phyloP scores from a whole-genome alignment of 495 filamentous ascomycete genomes.

The Hamigera avellanea region DNA sequence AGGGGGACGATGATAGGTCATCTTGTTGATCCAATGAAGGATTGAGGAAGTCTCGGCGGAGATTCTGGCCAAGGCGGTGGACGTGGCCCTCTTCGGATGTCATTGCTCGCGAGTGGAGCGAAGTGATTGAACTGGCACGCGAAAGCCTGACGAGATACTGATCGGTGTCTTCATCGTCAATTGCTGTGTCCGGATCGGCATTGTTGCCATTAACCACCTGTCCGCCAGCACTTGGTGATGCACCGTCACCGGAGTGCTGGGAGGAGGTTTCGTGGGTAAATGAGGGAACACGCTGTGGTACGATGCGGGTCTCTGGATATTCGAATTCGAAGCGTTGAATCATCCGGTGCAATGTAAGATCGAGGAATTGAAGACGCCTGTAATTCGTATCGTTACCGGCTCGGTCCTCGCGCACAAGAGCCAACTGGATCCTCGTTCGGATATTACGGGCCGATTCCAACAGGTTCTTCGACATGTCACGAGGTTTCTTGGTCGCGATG shows the following conservation, averaged over 20 bases:
- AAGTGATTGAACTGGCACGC: slow-evolving; percentile 67
- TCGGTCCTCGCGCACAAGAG: slow-evolving; percentile 64
- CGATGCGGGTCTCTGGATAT: slow-evolving; percentile 75
- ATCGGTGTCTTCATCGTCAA: slow-evolving; percentile 37
- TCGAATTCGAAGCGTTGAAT: slow-evolving; percentile 93
- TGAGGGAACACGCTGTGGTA: slow-evolving; percentile 13
- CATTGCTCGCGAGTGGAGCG: slow-evolving; percentile 64
- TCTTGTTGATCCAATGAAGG: slow-evolving; percentile 26
- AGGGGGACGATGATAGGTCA: slow-evolving; percentile 22
- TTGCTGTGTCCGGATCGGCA: slow-evolving; percentile 25
- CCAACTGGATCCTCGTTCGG: slow-evolving; percentile 68
- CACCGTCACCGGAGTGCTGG: slow-evolving; percentile 28
- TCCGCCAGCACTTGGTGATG: slow-evolving; percentile 20
- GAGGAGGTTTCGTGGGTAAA: slow-evolving; percentile 21
- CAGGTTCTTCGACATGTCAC: slow-evolving; percentile 85
- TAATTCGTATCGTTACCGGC: slow-evolving; percentile 59
- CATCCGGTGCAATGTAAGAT: slow-evolving; percentile 77
- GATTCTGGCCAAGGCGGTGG: slow-evolving; percentile 70
- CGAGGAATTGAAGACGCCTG: slow-evolving; percentile 75
- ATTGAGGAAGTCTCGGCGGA: slow-evolving; percentile 58
- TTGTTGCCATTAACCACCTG: slow-evolving; percentile 19
- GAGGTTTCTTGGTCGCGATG: slow-evolving; percentile 52
- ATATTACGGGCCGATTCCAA: slow-evolving; percentile 81
- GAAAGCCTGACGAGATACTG: slow-evolving; percentile 42
- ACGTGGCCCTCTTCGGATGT: slow-evolving; percentile 83